Conservation (phyloP, 441 rosid genomes). For the Populus hybrid region DNA sequence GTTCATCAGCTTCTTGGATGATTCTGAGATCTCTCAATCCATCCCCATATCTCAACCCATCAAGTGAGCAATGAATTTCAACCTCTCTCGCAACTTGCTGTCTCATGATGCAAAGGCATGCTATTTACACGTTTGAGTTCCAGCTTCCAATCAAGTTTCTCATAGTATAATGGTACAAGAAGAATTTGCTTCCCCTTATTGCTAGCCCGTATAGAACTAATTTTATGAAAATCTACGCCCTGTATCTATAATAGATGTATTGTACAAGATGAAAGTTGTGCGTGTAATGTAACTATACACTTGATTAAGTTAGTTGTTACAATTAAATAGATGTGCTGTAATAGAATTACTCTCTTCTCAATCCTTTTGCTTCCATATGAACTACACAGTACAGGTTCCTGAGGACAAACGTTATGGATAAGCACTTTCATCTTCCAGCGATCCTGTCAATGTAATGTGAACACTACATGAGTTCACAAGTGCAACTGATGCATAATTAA, state of each 20-base stretch:
- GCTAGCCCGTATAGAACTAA: background rate
- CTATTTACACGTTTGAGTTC: background rate
- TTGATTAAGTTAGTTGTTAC: background rate
- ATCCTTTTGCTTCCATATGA: background rate
- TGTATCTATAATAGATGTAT: background rate
- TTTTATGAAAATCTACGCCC: background rate
- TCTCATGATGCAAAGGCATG: background rate
- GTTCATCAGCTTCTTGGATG: slow-evolving; percentile 53
- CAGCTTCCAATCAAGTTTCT: background rate
- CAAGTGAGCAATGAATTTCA: slow-evolving; percentile 13
- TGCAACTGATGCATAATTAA: too few species aligned
- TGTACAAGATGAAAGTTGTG: background rate
- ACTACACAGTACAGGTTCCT: background rate
- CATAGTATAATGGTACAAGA: slow-evolving; percentile 2
- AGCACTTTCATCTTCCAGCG: too few species aligned
- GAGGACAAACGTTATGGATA: background rate
- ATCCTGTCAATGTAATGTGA: too few species aligned
- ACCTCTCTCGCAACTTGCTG: background rate
- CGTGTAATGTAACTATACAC: background rate
- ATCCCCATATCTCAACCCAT: slow-evolving; percentile 57
- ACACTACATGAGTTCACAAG: too few species aligned
- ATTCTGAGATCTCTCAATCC: slow-evolving; percentile 73
- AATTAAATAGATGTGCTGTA: background rate
- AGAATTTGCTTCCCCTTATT: background rate
- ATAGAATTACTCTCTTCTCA: background rate